A percentile compares a stretch with the other conserved stretches of the same genome.
These are phyloP conservation scores for Clitopilus passeckerianus DNA, from an alignment of 768 basidiomycete genomes.

Conservation along the genomic window DNA sequence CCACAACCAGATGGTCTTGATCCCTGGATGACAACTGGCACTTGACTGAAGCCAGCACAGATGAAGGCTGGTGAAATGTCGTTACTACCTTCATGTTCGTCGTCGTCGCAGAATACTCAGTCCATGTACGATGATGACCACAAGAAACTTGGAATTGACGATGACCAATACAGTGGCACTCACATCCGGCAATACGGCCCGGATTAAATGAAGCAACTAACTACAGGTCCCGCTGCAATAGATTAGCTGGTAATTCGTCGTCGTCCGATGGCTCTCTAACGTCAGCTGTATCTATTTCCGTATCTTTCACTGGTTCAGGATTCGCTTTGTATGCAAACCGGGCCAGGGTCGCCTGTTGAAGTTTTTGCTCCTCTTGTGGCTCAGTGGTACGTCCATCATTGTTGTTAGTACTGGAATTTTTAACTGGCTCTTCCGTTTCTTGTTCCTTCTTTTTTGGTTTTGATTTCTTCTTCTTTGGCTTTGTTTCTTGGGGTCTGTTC, in stretches of 20 bases:
- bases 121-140: not conserved
- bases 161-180: not conserved
- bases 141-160: not conserved
- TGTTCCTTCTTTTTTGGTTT: slow-evolving; percentile 1
- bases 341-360: too few relatives aligned
- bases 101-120: not conserved
- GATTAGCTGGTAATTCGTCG: too few relatives aligned
- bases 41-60: slow-evolving; percentile 65
- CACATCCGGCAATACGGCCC: slow-evolving; percentile 5
- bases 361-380: too few relatives aligned
- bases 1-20: slow-evolving; percentile 63
- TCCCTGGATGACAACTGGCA: slow-evolving; percentile 52
- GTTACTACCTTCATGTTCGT: slow-evolving; percentile 52
- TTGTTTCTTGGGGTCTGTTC: slow-evolving; percentile 25
- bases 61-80: slow-evolving; percentile 75
- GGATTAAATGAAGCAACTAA: not conserved
- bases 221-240: too few relatives aligned
- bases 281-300: slow-evolving; percentile 57
- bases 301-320: slow-evolving; percentile 21
- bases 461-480: not conserved
- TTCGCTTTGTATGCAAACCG: not conserved
- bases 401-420: too few relatives aligned
- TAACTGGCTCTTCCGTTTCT: not conserved
- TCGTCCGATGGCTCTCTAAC: slow-evolving; percentile 42
- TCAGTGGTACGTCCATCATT: too few relatives aligned